phyloP scores from a whole-genome alignment of 352 stramenopile species.

The Globisporangium cylindrosporum region DNA sequence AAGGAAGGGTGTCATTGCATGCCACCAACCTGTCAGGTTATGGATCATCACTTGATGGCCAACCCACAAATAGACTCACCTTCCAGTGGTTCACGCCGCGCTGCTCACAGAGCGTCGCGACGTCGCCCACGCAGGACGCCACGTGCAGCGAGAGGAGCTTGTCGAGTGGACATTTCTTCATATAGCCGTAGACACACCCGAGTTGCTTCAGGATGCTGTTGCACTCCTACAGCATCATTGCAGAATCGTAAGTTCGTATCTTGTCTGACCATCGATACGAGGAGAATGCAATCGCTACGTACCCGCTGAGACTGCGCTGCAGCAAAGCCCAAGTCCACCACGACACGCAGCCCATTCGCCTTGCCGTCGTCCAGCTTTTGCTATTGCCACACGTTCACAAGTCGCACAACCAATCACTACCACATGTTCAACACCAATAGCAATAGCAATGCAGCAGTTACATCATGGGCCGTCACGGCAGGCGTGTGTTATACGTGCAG shows the following conservation, averaged over 20 bases:
- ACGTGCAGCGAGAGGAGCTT: slow-evolving; percentile 58
- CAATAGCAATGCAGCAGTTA: neutral
- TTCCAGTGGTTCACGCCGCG: slow-evolving; percentile 62
- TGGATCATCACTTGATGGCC: neutral
- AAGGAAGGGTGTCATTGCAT: neutral
- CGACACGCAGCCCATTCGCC: slow-evolving; percentile 41
- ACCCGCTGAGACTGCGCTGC: slow-evolving; percentile 45
- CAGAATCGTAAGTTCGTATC: no score
- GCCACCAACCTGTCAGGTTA: no score
- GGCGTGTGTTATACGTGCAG: slow-evolving; percentile 9
- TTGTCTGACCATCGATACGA: no score
- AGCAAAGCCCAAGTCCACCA: slow-evolving; percentile 69
- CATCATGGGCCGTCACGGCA: neutral
- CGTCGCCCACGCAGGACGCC: slow-evolving; percentile 36
- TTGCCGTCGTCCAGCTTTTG: slow-evolving; percentile 66
- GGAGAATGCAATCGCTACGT: neutral
- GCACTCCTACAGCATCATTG: slow-evolving; percentile 38
- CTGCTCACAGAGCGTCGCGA: slow-evolving; percentile 32
- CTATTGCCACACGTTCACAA: slow-evolving; percentile 22
- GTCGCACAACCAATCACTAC: neutral
- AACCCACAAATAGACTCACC: slow-evolving; percentile 19
- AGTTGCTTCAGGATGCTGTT: slow-evolving; percentile 85
- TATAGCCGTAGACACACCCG: slow-evolving; percentile 67
- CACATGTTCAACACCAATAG: neutral
- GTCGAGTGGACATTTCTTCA: slow-evolving; percentile 70